phyloP scores from a whole-genome alignment of 2,329 filamentous ascomycete species.

The Clarireedia hainanense region DNA sequence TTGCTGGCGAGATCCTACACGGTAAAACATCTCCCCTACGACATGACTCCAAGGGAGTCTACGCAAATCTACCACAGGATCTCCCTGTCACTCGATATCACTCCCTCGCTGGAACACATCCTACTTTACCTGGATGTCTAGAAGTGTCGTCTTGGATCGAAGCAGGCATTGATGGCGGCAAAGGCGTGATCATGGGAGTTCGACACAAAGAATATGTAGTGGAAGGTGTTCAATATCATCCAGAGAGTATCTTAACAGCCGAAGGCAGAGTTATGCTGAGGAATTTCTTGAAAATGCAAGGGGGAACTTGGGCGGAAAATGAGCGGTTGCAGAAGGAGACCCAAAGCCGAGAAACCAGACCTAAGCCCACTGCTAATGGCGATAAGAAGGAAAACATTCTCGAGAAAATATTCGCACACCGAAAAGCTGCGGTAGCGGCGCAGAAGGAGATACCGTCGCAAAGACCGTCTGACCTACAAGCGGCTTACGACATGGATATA shows the following conservation, averaged over 20 bases:
- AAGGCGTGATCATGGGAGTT: conserved; percentile 92
- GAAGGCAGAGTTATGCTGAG: conserved; percentile 82
- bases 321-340: conserved; percentile 44
- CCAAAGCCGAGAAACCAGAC: conserved; percentile 17
- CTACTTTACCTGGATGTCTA: conserved; percentile 75
- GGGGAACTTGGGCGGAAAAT: conserved; percentile 87
- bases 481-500: conserved; percentile 75
- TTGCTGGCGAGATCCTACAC: conserved; percentile 92
- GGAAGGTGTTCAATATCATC: conserved; percentile 98
- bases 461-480: conserved; percentile 74
- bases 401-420: conserved; percentile 80
- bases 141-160: conserved; percentile 89
- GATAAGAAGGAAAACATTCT: conserved; percentile 75
- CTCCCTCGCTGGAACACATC: conserved; percentile 85
- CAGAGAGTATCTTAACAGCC: conserved; percentile 90
- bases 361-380: conserved; percentile 21
- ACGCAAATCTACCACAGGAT: conserved; percentile 68
- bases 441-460: conserved; percentile 85
- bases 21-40: conserved; percentile 89
- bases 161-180: conserved; percentile 63
- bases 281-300: conserved; percentile 83
- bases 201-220: conserved; percentile 84
- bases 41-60: conserved; percentile 90
- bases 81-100: conserved; percentile 93
- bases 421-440: conserved; percentile 64